Evolutionary conservation across 345 rosid species (phyloP).

Genomic region (Hibiscus syriacus): DNA sequence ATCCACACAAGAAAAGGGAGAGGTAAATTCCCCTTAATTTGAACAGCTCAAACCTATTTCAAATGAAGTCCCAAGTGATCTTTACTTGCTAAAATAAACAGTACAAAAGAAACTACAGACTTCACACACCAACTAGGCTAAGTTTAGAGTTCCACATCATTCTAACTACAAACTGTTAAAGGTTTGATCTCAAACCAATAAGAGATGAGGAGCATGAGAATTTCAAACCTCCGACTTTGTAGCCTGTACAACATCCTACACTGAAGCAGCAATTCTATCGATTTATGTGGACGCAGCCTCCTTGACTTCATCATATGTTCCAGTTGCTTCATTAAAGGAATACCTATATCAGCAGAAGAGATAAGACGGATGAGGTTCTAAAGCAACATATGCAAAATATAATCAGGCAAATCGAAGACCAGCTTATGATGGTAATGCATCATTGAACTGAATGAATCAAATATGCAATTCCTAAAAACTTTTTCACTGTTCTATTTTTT

Average conservation of each 20-base stretch:
- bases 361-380: neutral
- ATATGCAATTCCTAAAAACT: neutral
- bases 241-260: neutral
- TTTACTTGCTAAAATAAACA: neutral
- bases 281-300: conserved; percentile 19
- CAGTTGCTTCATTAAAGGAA: conserved; percentile 47
- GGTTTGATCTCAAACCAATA: neutral
- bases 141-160: neutral
- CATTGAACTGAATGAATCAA: too few species aligned
- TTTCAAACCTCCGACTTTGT: neutral
- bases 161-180: neutral
- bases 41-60: too few species aligned
- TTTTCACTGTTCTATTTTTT: neutral
- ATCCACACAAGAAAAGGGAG: too few species aligned
- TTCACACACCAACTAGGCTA: neutral
- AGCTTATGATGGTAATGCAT: neutral
- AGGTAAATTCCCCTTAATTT: too few species aligned
- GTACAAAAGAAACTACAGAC: neutral
- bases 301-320: conserved; percentile 35
- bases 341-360: conserved; percentile 28
- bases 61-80: too few species aligned
- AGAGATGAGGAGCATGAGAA: neutral
- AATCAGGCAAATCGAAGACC: neutral
- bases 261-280: neutral
- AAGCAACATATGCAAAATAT: neutral